These are phyloP conservation scores for Aegle marmelos DNA, from an alignment of 345 rosid species.

Conservation along the genomic window DNA sequence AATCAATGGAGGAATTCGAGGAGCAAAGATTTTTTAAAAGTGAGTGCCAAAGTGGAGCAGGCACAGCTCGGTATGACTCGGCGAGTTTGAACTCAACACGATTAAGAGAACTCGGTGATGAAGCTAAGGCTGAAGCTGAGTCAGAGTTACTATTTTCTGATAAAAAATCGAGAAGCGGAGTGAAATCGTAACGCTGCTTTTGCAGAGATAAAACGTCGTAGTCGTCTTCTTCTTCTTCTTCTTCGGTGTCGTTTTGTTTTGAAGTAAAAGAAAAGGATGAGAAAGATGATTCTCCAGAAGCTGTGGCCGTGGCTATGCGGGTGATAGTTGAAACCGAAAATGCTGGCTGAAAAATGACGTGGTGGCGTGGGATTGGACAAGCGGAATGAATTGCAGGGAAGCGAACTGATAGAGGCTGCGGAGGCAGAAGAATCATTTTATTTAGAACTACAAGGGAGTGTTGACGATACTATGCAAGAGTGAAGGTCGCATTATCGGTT, in stretches of 20 bases:
- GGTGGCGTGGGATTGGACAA: constrained; percentile 31
- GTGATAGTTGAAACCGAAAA: constrained; percentile 17
- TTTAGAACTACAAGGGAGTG: neutral
- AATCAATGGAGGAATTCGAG: constrained; percentile 34
- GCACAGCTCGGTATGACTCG: constrained; percentile 81
- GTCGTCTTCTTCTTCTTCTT: neutral
- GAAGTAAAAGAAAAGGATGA: constrained; percentile 19
- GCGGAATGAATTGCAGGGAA: constrained; percentile 36
- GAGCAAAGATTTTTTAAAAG: constrained; percentile 64
- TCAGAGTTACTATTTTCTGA: constrained; percentile 31
- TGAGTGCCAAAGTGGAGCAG: constrained; percentile 90
- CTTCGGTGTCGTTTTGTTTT: constrained; percentile 14
- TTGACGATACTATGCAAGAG: neutral
- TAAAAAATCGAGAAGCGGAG: constrained; percentile 74
- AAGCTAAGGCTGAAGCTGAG: constrained; percentile 23
- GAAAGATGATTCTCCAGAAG: constrained; percentile 7
- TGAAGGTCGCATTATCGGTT: neutral
- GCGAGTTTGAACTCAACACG: constrained; percentile 63
- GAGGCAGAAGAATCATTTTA: constrained; percentile 45
- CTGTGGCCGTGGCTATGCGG: neutral
- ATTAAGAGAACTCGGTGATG: constrained; percentile 51
- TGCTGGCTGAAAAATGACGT: constrained; percentile 33
- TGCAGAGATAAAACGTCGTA: constrained; percentile 46
- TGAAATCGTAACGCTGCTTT: constrained; percentile 71
- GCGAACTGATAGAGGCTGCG: constrained; percentile 50